These are phyloP conservation scores for Eucalyptus fibrosa DNA, from an alignment of 345 rosid genomes.

Conservation along the genomic window DNA sequence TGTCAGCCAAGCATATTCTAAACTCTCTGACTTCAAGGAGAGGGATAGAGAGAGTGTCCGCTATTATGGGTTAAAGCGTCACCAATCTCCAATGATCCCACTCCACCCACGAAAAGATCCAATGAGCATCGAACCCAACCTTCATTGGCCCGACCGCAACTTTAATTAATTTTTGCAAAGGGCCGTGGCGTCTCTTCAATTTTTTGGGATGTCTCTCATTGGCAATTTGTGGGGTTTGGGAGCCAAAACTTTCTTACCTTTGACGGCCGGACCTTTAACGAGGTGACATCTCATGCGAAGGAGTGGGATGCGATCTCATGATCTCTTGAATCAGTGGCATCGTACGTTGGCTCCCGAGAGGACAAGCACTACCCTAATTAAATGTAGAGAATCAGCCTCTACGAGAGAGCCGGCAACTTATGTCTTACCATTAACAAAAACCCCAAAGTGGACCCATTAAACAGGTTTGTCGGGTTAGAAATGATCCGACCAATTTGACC, in stretches of 20 bases:
- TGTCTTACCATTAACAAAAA: neutral
- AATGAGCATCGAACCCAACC: neutral
- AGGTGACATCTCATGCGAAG: neutral
- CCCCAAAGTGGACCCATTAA: neutral
- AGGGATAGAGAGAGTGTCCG: neutral
- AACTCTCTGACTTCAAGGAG: neutral
- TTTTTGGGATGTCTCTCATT: neutral
- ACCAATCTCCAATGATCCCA: neutral
- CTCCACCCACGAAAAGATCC: neutral
- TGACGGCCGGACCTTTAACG: neutral
- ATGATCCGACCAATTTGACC: neutral
- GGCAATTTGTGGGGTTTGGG: neutral
- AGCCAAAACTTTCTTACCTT: neutral
- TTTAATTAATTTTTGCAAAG: neutral
- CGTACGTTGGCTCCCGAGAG: neutral
- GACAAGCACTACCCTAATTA: neutral
- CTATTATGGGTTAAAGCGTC: neutral
- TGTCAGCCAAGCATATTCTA: neutral
- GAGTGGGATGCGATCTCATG: neutral
- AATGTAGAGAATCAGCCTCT: neutral
- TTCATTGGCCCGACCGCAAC: neutral
- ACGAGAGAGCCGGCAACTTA: neutral
- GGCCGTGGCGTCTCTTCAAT: neutral
- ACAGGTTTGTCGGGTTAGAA: neutral
- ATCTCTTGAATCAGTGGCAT: neutral